phyloP scores from a whole-genome alignment of 768 basidiomycete species.

The Boletus edulis region DNA sequence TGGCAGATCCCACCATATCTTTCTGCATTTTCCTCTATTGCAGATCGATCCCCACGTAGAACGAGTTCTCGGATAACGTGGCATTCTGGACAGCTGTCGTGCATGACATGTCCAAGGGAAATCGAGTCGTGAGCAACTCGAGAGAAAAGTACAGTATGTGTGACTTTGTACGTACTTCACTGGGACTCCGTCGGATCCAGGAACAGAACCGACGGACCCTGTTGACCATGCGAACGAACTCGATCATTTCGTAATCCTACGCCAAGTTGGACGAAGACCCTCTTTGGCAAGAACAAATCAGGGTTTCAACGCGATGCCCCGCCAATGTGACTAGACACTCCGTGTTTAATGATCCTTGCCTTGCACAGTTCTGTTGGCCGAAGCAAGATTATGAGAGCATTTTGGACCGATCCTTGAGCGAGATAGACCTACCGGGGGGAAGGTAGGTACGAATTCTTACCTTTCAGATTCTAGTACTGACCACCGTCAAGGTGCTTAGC shows the following conservation, averaged over 20 bases:
- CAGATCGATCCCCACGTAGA: constrained; percentile 1
- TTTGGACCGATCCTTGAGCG: constrained; percentile 50
- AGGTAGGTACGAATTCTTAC: constrained; percentile 23
- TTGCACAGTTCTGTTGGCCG: constrained; percentile 37
- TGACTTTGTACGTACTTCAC: background rate
- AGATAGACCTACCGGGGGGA: constrained; percentile 63
- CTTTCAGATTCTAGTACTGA: too few species aligned
- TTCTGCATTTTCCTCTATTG: background rate
- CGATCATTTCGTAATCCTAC: too few species aligned
- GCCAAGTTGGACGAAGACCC: background rate
- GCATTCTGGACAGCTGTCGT: background rate
- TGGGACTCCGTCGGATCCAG: too few species aligned
- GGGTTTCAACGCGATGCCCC: constrained; percentile 20
- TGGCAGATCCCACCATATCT: background rate
- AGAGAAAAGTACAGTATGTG: background rate
- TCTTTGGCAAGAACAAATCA: constrained; percentile 3
- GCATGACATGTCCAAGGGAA: background rate
- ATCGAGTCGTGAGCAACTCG: background rate
- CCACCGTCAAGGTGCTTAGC: too few species aligned
- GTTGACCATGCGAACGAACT: too few species aligned
- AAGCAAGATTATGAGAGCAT: constrained; percentile 51
- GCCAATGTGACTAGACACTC: constrained; percentile 48
- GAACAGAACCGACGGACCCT: too few species aligned
- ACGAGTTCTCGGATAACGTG: background rate
- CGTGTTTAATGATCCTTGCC: constrained; percentile 48